Evolutionary conservation across 345 rosid genomes (phyloP).

Genomic region (Firmiana major): DNA sequence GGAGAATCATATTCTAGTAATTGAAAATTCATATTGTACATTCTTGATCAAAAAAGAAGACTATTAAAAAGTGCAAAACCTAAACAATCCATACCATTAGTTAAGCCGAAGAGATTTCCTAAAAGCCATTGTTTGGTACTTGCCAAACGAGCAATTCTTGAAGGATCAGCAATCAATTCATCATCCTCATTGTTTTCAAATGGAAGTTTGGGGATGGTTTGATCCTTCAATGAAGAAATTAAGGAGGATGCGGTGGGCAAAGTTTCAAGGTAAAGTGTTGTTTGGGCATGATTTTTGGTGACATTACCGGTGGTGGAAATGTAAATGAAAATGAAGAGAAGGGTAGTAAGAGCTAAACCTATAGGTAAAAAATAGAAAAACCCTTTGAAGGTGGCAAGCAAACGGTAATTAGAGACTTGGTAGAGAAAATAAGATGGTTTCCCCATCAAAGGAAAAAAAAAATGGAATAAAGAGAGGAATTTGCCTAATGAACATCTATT

Average conservation of each 20-base stretch:
- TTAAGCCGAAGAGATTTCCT: conserved; percentile 9
- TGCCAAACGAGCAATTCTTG: neutral
- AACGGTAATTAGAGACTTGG: conserved; percentile 27
- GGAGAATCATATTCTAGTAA: too few relatives aligned
- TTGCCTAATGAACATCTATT: neutral
- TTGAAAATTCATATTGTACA: too few relatives aligned
- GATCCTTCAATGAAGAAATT: neutral
- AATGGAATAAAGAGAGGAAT: neutral
- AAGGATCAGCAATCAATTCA: conserved; percentile 7
- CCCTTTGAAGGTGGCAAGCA: conserved; percentile 21
- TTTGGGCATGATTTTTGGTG: conserved; percentile 21
- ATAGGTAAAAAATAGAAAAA: conserved; percentile 40
- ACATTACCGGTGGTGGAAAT: conserved; percentile 38
- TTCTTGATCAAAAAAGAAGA: too few relatives aligned
- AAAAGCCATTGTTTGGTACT: conserved; percentile 5
- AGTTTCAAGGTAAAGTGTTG: conserved; percentile 12
- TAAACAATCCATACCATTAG: neutral
- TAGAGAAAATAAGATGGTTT: conserved; percentile 26
- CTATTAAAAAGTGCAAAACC: neutral
- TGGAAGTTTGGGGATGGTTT: neutral
- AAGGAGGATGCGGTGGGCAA: neutral
- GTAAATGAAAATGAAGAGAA: conserved; percentile 42
- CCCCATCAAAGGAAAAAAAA: conserved; percentile 23
- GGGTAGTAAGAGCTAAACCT: conserved; percentile 39
- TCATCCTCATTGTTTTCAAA: neutral